Percentiles rank a stretch among this genome's conserved stretches.
Conservation (phyloP, 306 rosid species). For the Aeschynomene evenia region DNA sequence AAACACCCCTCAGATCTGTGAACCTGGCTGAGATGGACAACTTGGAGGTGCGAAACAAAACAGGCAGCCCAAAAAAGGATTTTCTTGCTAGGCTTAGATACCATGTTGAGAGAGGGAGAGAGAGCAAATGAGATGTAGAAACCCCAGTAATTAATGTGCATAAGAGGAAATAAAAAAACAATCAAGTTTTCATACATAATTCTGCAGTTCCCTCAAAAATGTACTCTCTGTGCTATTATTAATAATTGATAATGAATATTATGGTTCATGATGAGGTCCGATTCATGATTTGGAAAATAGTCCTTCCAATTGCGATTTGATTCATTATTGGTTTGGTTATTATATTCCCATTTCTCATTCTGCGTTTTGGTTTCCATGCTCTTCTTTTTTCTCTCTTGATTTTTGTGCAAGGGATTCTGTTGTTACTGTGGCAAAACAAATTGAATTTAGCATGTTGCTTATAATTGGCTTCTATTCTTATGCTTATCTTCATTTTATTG, state of each 20-base stretch:
- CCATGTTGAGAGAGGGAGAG: not conserved
- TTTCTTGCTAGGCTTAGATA: not conserved
- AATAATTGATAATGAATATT: not conserved
- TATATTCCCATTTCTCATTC: not conserved
- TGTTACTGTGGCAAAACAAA: not conserved
- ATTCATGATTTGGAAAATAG: too few species aligned
- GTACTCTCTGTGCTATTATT: not conserved
- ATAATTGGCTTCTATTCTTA: not conserved
- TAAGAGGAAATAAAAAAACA: too few species aligned
- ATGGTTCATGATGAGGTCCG: not conserved
- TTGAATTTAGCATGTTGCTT: not conserved
- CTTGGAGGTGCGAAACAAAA: not conserved
- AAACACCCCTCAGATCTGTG: too few species aligned
- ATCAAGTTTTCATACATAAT: not conserved
- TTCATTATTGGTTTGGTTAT: not conserved
- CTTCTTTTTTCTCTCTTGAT: not conserved
- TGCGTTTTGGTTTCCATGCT: not conserved
- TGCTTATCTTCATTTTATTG: slow-evolving; percentile 27
- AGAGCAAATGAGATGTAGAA: not conserved
- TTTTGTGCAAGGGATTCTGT: not conserved
- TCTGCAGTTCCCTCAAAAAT: not conserved
- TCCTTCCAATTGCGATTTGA: not conserved
- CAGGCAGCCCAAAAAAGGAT: not conserved
- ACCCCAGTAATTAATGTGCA: not conserved
- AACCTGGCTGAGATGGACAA: not conserved